Evolutionary conservation across 805 yeast genomes (phyloP).

Genomic region (Cyberlindnera euphorbiae): DNA sequence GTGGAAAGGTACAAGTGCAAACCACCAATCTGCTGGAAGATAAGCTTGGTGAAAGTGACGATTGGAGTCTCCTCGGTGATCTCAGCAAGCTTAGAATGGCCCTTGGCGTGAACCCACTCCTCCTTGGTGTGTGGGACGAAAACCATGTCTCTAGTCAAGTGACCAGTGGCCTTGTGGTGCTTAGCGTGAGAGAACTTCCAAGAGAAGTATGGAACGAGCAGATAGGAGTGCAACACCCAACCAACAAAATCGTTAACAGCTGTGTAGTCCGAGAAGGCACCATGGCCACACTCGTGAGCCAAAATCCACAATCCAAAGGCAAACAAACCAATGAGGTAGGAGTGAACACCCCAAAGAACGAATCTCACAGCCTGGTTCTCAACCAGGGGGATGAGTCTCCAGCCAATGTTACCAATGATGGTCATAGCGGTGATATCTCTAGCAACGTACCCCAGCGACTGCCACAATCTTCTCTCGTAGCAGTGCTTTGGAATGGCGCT

Average conservation of each 20-base stretch:
- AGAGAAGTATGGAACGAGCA: conserved; percentile 80
- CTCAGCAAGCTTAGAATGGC: conserved; percentile 30
- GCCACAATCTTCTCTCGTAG: conserved; percentile 54
- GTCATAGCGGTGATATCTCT: conserved; percentile 55
- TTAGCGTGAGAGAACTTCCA: conserved; percentile 83
- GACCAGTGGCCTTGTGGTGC: conserved; percentile 90
- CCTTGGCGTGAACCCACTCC: conserved; percentile 36
- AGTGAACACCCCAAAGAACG: conserved; percentile 54
- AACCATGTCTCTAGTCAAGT: conserved; percentile 77
- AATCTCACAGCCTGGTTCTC: conserved; percentile 42
- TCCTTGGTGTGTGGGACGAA: conserved; percentile 71
- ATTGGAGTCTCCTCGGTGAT: conserved; percentile 73
- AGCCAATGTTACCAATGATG: conserved; percentile 48
- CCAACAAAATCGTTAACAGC: conserved; percentile 75
- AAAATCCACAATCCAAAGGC: conserved; percentile 80
- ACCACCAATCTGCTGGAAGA: conserved; percentile 73
- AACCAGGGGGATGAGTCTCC: conserved; percentile 48
- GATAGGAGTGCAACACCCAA: conserved; percentile 75
- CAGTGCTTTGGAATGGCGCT: conserved; percentile 70
- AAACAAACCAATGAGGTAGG: conserved; percentile 54
- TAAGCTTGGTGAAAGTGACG: conserved; percentile 47
- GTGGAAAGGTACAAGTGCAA: conserved; percentile 63
- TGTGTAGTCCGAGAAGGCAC: conserved; percentile 72
- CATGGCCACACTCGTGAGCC: conserved; percentile 92
- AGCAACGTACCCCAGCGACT: conserved; percentile 59